Evolutionary conservation across 2,329 filamentous ascomycete species (phyloP).

Genomic region (Fusarium poae): DNA sequence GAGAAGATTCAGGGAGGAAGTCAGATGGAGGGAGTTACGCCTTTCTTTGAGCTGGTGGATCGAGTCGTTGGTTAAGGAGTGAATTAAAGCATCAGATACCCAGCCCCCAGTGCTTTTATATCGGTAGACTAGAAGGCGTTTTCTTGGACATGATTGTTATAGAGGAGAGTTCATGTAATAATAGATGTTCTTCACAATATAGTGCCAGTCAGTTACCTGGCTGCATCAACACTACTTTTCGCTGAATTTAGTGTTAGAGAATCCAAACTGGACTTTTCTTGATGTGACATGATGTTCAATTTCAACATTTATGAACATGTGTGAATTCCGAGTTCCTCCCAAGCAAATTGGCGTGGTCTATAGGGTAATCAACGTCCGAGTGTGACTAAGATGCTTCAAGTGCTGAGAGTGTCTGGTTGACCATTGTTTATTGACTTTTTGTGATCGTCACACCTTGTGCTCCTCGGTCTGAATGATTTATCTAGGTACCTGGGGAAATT

Average conservation of each 20-base stretch:
- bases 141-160: conserved; percentile 1
- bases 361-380: not conserved
- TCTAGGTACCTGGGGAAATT: no score
- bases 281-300: no score
- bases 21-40: conserved; percentile 46
- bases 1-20: conserved; percentile 37
- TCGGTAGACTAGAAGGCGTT: not conserved
- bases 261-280: no score
- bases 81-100: conserved; percentile 28
- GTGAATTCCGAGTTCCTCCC: no score
- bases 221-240: not conserved
- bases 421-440: not conserved
- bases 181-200: not conserved
- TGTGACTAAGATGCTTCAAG: not conserved
- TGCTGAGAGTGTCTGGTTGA: not conserved
- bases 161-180: not conserved
- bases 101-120: conserved; percentile 9
- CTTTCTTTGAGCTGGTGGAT: conserved; percentile 37
- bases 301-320: no score
- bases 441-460: not conserved
- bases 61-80: not conserved
- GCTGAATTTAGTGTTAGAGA: no score
- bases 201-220: not conserved
- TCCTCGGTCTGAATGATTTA: not conserved
- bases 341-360: no score